Conservation (phyloP, 2,329 filamentous ascomycete species). For the Hypoxylon sp. region DNA sequence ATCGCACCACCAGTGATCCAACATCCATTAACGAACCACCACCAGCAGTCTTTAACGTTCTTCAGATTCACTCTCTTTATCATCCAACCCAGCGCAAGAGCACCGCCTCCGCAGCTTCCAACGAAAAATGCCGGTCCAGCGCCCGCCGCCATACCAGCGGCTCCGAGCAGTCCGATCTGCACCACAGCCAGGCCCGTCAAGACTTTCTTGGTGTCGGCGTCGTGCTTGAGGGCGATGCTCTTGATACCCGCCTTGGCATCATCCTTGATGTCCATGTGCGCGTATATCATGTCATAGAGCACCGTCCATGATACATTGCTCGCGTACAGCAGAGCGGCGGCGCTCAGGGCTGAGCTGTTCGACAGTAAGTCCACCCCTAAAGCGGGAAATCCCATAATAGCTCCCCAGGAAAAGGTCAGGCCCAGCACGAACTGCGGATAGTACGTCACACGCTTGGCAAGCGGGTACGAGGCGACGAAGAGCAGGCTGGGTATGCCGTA, state of each 20-base stretch:
- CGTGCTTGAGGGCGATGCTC: slow-evolving; percentile 85
- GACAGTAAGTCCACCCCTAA: slow-evolving; percentile 81
- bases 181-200: slow-evolving; percentile 76
- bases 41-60: slow-evolving; percentile 77
- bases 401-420: slow-evolving; percentile 89
- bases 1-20: slow-evolving; percentile 76
- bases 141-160: slow-evolving; percentile 76
- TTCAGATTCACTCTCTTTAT: slow-evolving; percentile 76
- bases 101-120: slow-evolving; percentile 75
- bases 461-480: slow-evolving; percentile 80
- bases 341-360: slow-evolving; percentile 71
- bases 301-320: slow-evolving; percentile 90
- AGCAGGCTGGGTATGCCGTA: slow-evolving; percentile 82
- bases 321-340: slow-evolving; percentile 77
- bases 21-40: slow-evolving; percentile 81
- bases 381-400: slow-evolving; percentile 88
- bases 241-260: slow-evolving; percentile 90
- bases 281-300: slow-evolving; percentile 93
- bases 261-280: slow-evolving; percentile 90
- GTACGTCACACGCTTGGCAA: slow-evolving; percentile 88
- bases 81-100: slow-evolving; percentile 73
- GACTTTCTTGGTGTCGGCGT: slow-evolving; percentile 81
- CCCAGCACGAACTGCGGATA: slow-evolving; percentile 89
- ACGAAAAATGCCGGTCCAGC: slow-evolving; percentile 77
- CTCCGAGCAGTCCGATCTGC: slow-evolving; percentile 78